Percentiles rank a stretch among this genome's conserved stretches.
Evolutionary conservation across 805 yeast genomes (phyloP).

Genomic region (Saccharomycopsis schoenii): DNA sequence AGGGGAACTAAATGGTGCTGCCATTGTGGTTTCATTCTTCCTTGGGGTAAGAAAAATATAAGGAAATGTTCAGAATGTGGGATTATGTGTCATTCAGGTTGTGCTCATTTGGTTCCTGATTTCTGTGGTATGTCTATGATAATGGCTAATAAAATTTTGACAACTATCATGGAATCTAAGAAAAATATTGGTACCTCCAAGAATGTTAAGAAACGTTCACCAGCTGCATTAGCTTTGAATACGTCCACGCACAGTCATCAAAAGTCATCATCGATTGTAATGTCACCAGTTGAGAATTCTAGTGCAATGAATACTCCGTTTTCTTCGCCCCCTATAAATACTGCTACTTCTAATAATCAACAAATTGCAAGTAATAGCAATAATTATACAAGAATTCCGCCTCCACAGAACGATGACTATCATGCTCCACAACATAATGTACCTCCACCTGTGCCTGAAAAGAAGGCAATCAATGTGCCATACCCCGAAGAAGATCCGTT

Average conservation of each 20-base stretch:
- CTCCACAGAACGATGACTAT: not conserved
- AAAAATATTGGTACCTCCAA: constrained; percentile 27
- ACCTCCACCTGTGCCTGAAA: not conserved
- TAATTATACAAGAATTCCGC: not conserved
- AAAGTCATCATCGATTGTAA: not conserved
- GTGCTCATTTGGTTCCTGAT: constrained; percentile 94
- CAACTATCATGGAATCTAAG: constrained; percentile 65
- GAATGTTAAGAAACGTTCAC: constrained; percentile 15
- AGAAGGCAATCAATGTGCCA: constrained; percentile 1
- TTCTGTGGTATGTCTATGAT: constrained; percentile 99
- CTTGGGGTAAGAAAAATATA: constrained; percentile 89
- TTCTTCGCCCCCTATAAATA: not conserved
- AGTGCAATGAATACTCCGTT: not conserved
- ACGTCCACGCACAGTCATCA: not conserved
- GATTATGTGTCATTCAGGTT: constrained; percentile 84
- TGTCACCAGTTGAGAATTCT: not conserved
- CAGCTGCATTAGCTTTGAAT: not conserved
- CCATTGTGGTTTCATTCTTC: constrained; percentile 94
- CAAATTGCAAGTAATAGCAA: not conserved
- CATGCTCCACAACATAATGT: not conserved
- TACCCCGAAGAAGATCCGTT: not conserved
- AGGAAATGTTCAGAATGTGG: constrained; percentile 92
- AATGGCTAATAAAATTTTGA: constrained; percentile 81
- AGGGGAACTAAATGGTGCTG: constrained; percentile 99
- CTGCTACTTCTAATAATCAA: not conserved